phyloP scores from a whole-genome alignment of 495 filamentous ascomycete genomes.

The Lasiosphaeriaceae sp. region DNA sequence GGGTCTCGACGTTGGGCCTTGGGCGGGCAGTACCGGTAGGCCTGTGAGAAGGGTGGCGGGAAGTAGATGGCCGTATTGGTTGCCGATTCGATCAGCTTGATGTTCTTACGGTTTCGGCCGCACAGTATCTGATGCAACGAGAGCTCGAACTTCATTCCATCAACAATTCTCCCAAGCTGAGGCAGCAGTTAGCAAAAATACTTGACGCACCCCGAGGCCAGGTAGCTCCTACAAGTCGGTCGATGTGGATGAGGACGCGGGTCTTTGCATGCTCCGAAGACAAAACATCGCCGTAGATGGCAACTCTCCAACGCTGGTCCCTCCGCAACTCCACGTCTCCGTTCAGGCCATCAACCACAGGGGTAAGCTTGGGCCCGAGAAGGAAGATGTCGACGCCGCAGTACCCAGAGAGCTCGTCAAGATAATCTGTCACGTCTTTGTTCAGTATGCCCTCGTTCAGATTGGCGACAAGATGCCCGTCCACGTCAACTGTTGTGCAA shows the following conservation, averaged over 20 bases:
- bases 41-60: slow-evolving; percentile 82
- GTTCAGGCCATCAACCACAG: slow-evolving; percentile 59
- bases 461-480: slow-evolving; percentile 82
- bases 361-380: slow-evolving; percentile 71
- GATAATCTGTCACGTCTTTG: slow-evolving; percentile 67
- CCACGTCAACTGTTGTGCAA: slow-evolving; percentile 87
- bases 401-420: slow-evolving; percentile 76
- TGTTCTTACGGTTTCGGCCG: slow-evolving; percentile 88
- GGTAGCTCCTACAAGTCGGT: slow-evolving; percentile 73
- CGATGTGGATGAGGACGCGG: slow-evolving; percentile 91
- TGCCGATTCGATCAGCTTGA: slow-evolving; percentile 91
- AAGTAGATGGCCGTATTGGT: slow-evolving; percentile 97
- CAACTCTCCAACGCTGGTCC: slow-evolving; percentile 82
- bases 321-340: slow-evolving; percentile 48
- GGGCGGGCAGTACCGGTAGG: slow-evolving; percentile 82
- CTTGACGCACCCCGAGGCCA: slow-evolving; percentile 5
- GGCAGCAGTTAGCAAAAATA: slow-evolving; percentile 2
- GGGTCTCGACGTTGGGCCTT: slow-evolving; percentile 74
- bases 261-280: slow-evolving; percentile 97
- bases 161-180: slow-evolving; percentile 82
- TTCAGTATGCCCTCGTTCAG: slow-evolving; percentile 61
- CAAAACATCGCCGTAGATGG: slow-evolving; percentile 93
- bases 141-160: slow-evolving; percentile 75
- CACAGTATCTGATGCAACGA: slow-evolving; percentile 87
- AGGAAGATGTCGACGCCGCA: slow-evolving; percentile 97